phyloP scores from a whole-genome alignment of 495 filamentous ascomycete genomes.

The Hypoxylon crocopeplum region DNA sequence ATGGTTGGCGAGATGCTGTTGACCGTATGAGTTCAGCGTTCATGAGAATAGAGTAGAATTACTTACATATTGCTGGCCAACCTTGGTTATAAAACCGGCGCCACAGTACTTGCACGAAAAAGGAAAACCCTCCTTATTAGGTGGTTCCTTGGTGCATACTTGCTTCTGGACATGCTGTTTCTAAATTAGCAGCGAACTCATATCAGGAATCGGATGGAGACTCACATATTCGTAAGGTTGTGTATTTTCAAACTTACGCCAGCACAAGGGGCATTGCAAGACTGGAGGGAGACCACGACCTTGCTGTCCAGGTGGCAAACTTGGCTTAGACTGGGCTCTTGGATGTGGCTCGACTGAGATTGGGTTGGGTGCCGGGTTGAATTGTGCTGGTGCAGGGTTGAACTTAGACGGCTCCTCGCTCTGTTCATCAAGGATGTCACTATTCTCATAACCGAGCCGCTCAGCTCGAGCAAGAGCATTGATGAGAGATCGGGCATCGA shows the following conservation, averaged over 20 bases:
- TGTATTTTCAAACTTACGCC: slow-evolving; percentile 43
- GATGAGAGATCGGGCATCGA: slow-evolving; percentile 55
- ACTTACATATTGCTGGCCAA: slow-evolving; percentile 47
- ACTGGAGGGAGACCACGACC: slow-evolving; percentile 1
- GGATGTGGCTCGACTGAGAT: neutral
- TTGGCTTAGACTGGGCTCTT: slow-evolving; percentile 1
- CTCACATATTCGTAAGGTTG: slow-evolving; percentile 52
- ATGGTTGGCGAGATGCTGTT: slow-evolving; percentile 42
- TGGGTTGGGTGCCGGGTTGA: slow-evolving; percentile 12
- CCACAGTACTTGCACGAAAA: slow-evolving; percentile 50
- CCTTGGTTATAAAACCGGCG: slow-evolving; percentile 43
- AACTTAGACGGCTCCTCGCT: slow-evolving; percentile 21
- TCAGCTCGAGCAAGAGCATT: slow-evolving; percentile 58
- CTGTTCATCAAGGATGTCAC: slow-evolving; percentile 50
- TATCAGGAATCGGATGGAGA: neutral
- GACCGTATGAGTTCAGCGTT: slow-evolving; percentile 8
- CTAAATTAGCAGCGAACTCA: neutral
- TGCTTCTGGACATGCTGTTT: slow-evolving; percentile 48
- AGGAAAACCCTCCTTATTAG: slow-evolving; percentile 37
- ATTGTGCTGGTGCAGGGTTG: slow-evolving; percentile 25
- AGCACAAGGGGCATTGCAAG: slow-evolving; percentile 50
- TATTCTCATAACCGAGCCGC: slow-evolving; percentile 54
- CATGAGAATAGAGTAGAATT: neutral
- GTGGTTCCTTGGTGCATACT: slow-evolving; percentile 45
- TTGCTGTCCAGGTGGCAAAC: neutral